These are phyloP conservation scores for Ascocoryne sarcoides DNA, from an alignment of 2,329 filamentous ascomycete genomes.

Conservation along the genomic window DNA sequence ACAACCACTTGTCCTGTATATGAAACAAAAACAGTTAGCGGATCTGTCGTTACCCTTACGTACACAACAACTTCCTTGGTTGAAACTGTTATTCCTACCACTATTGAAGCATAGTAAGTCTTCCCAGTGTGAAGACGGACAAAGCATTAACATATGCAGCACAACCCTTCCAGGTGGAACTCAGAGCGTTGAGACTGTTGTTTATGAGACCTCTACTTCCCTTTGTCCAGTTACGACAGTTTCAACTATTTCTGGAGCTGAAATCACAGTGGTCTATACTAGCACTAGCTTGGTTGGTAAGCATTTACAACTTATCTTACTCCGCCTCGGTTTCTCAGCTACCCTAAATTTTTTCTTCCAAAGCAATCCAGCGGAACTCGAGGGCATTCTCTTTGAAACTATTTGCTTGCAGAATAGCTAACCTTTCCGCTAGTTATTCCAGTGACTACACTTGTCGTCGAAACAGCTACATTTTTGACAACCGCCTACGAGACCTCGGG, in stretches of 20 bases:
- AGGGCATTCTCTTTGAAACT: no score
- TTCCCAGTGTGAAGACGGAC: constrained; percentile 1
- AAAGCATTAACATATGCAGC: constrained; percentile 2
- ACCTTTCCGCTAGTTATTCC: no score
- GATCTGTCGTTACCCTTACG: constrained; percentile 32
- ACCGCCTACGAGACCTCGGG: constrained; percentile 27
- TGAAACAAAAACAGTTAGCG: constrained; percentile 23
- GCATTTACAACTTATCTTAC: no score
- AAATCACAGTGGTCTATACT: constrained; percentile 28
- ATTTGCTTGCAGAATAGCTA: no score
- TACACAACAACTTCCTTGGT: constrained; percentile 36
- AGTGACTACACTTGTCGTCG: constrained; percentile 22
- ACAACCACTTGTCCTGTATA: constrained; percentile 33
- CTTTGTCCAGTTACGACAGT: constrained; percentile 39
- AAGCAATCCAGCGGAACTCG: no score
- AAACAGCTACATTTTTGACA: constrained; percentile 30
- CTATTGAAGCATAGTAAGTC: constrained; percentile 10
- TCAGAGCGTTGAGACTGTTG: constrained; percentile 24
- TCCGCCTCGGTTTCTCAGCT: no score
- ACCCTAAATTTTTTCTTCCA: no score
- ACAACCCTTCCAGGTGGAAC: constrained; percentile 5
- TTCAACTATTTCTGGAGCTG: constrained; percentile 35
- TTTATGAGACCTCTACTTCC: constrained; percentile 30
- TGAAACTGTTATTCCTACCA: constrained; percentile 14
- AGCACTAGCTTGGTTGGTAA: constrained; percentile 21